Base-by-base conservation (phyloP, 768 basidiomycete genomes). In the Termitomyces sp. region DNA sequence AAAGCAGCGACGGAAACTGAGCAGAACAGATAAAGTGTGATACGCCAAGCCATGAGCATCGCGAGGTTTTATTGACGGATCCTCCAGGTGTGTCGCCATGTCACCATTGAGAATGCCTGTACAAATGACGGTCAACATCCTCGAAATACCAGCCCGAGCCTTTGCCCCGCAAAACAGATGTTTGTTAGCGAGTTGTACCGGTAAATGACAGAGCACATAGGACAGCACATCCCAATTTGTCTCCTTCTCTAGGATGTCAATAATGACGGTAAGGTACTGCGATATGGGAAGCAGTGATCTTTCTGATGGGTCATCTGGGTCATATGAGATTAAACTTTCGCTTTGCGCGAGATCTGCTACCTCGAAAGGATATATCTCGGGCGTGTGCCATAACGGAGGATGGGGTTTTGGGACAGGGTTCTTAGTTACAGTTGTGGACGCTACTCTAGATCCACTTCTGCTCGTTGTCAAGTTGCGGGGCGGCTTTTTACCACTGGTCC, bases 91-190 rank as follows among this genome's bases (percentile, higher is more conserved):
- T 19, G 77, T 70, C 0, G 77, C 86, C 14, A 94, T 73, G 10
- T 78, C 76, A 8, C 80, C 83, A 12, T 74, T 77, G 19, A 82
- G 71, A 31, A 95, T 79, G 0, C 82, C 82, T 1, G 78, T 73
- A 71, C 91, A 91, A 12, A 98, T 71, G 28, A 78, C 67, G n/a
- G 76, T 75, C 40, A 93, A 71, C 35, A 98, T 71, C 48, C 73
- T 77, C 5, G 82, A 74, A 21, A 95, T 79, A 10, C 81, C 79
- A 14, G 67, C 70, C n/a, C 85, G 76, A 30, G 89, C 85, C 50
- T 84, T 83, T 0, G 91, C 91, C 1, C 97, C 97, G 66, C 95
- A 97, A 70, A 97, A 95, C 52, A 98, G 78, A 64, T 98, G 94
- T 69, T 98, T 98, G 79, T 98, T 98, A 56, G 90, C 78, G 10